A percentile compares a stretch with the other conserved stretches of the same genome.
Evolutionary conservation across 1,284 basidiomycete genomes (phyloP).

Genomic region (Apiotrichum brassicae): DNA sequence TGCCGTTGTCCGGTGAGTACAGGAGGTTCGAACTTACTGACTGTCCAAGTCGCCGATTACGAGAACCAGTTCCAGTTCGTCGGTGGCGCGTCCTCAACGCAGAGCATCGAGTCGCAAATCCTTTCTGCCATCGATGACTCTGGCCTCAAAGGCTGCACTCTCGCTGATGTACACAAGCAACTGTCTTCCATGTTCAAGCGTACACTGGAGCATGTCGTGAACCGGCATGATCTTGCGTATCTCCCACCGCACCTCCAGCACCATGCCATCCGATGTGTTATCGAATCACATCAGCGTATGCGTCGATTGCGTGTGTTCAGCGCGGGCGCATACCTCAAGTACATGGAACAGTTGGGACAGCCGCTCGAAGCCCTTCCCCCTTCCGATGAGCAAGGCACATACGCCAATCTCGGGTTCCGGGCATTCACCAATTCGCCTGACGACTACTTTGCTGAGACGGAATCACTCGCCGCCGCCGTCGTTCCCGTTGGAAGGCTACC

Average conservation of each 20-base stretch:
- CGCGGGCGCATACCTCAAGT: slow-evolving; percentile 19
- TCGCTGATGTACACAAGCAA: slow-evolving; percentile 19
- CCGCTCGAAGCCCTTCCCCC: slow-evolving; percentile 14
- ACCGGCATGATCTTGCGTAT: slow-evolving; percentile 23
- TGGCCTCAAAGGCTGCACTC: slow-evolving; percentile 20
- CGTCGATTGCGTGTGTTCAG: slow-evolving; percentile 31
- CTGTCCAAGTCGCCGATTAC: slow-evolving; percentile 15
- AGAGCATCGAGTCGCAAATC: slow-evolving; percentile 28
- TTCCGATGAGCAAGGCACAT: slow-evolving; percentile 20
- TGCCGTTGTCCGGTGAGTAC: neutral
- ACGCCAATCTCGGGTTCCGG: slow-evolving; percentile 19
- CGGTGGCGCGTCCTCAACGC: slow-evolving; percentile 9
- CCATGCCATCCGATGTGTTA: slow-evolving; percentile 21
- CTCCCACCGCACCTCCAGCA: slow-evolving; percentile 29
- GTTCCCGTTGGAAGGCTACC: slow-evolving; percentile 8
- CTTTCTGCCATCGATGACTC: slow-evolving; percentile 18
- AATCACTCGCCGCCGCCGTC: neutral
- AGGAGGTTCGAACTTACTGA: neutral
- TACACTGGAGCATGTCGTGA: slow-evolving; percentile 30
- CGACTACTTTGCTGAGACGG: slow-evolving; percentile 5
- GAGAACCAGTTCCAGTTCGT: slow-evolving; percentile 9
- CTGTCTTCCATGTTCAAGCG: slow-evolving; percentile 27
- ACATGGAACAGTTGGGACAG: slow-evolving; percentile 22
- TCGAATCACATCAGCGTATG: slow-evolving; percentile 33
- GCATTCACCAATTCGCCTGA: slow-evolving; percentile 3